Conservation (phyloP, 2,329 filamentous ascomycete species). For the Dactylonectria macrodidyma region DNA sequence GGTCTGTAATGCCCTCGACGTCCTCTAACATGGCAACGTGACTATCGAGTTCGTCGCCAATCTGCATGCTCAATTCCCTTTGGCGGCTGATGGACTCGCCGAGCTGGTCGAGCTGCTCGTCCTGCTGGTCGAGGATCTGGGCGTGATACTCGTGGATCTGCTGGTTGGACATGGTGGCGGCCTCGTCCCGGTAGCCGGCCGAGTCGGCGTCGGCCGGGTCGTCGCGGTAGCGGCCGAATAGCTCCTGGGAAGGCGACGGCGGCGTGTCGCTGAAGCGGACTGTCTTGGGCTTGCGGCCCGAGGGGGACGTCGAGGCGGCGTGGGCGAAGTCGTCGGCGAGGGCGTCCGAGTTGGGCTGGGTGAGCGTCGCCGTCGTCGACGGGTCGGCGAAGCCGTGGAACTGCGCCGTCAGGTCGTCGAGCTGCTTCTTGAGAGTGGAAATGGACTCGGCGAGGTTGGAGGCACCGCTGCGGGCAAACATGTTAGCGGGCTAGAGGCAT, state of each 20-base stretch:
- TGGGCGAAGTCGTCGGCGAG: slow-evolving; percentile 76
- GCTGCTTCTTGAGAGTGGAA: slow-evolving; percentile 79
- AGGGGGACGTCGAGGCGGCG: slow-evolving; percentile 63
- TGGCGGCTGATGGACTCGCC: slow-evolving; percentile 91
- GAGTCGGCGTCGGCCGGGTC: slow-evolving; percentile 66
- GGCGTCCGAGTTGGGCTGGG: slow-evolving; percentile 75
- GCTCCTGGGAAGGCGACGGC: slow-evolving; percentile 56
- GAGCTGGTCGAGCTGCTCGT: slow-evolving; percentile 90
- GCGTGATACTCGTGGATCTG: slow-evolving; percentile 91
- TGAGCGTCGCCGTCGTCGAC: slow-evolving; percentile 65
- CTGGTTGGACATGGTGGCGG: slow-evolving; percentile 78
- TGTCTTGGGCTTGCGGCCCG: slow-evolving; percentile 71
- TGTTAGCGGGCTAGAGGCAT: neutral
- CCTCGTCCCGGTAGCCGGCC: slow-evolving; percentile 73
- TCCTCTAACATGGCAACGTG: slow-evolving; percentile 93
- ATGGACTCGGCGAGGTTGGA: slow-evolving; percentile 74
- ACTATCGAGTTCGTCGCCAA: slow-evolving; percentile 94
- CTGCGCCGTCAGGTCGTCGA: slow-evolving; percentile 82
- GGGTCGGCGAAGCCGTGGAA: slow-evolving; percentile 78
- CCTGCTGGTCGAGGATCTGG: slow-evolving; percentile 87
- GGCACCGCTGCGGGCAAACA: slow-evolving; percentile 56
- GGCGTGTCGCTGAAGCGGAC: slow-evolving; percentile 87
- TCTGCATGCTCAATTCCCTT: slow-evolving; percentile 93
- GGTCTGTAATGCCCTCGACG: slow-evolving; percentile 85
- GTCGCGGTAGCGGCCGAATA: slow-evolving; percentile 77